Percentiles rank a stretch among this genome's conserved stretches.
Conservation (phyloP, 768 basidiomycete genomes). For the Boletellus sp. region DNA sequence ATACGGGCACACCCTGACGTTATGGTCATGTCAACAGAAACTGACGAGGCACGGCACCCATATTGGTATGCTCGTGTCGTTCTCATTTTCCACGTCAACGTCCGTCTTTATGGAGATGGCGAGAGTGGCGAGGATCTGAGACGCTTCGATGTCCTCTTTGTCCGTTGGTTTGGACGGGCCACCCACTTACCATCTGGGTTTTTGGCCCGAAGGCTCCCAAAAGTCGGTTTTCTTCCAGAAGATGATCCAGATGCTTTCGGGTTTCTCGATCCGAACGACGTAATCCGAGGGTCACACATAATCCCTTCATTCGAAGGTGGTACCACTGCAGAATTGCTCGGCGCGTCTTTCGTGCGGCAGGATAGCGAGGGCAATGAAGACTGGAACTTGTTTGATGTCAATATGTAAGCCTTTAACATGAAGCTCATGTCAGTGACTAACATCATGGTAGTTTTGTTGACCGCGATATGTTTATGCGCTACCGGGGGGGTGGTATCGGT, state of each 20-base stretch:
- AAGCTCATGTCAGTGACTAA: too few relatives aligned
- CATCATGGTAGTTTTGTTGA: background rate
- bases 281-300: background rate
- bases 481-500: slow-evolving; percentile 27
- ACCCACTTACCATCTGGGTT: background rate
- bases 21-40: slow-evolving; percentile 30
- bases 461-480: slow-evolving; percentile 20
- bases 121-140: background rate
- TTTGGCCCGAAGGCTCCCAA: background rate
- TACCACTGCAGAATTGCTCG: background rate
- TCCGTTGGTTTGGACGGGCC: background rate
- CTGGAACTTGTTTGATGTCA: slow-evolving; percentile 32
- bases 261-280: background rate
- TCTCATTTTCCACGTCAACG: background rate
- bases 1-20: slow-evolving; percentile 33
- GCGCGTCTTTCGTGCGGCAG: background rate
- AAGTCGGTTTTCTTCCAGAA: background rate
- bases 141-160: slow-evolving; percentile 1
- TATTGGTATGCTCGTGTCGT: background rate
- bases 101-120: background rate
- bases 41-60: slow-evolving; percentile 19
- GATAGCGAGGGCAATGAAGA: slow-evolving; percentile 10
- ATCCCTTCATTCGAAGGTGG: background rate
- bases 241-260: background rate
- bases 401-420: slow-evolving; percentile 32